Evolutionary conservation across 495 filamentous ascomycete genomes (phyloP).

Genomic region (Aspergillus panamensis): DNA sequence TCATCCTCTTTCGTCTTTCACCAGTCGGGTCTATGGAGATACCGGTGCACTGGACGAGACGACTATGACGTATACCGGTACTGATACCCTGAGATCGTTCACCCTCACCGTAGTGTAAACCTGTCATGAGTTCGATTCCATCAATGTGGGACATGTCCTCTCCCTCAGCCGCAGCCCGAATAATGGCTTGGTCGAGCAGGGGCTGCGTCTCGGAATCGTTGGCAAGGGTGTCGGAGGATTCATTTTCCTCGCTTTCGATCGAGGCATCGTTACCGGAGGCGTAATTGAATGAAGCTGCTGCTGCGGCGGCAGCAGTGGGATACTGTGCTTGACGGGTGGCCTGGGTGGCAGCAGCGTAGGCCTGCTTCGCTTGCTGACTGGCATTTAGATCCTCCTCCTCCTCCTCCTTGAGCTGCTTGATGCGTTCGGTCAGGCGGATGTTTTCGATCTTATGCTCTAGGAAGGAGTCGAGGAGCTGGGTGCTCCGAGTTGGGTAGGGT

Average conservation of each 20-base stretch:
- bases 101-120: conserved; percentile 81
- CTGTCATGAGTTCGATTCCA: conserved; percentile 91
- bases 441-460: conserved; percentile 98
- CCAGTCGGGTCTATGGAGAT: conserved; percentile 51
- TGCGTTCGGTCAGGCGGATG: conserved; percentile 76
- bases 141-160: conserved; percentile 76
- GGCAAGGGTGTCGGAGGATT: conserved; percentile 53
- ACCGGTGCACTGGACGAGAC: conserved; percentile 64
- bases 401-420: conserved; percentile 79
- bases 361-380: conserved; percentile 9
- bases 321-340: neutral
- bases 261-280: conserved; percentile 9
- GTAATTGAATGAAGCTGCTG: neutral
- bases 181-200: conserved; percentile 61
- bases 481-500: conserved; percentile 86
- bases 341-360: neutral
- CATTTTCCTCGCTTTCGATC: conserved; percentile 27
- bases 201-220: conserved; percentile 70
- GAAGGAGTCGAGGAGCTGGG: conserved; percentile 83
- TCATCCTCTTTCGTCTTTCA: conserved; percentile 88
- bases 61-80: conserved; percentile 75
- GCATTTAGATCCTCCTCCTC: conserved; percentile 71
- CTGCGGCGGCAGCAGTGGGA: neutral
- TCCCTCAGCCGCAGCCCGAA: conserved; percentile 72
- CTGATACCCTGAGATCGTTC: conserved; percentile 86